These are phyloP conservation scores for Rhizophora mangle DNA, from an alignment of 345 rosid species.

Conservation along the genomic window DNA sequence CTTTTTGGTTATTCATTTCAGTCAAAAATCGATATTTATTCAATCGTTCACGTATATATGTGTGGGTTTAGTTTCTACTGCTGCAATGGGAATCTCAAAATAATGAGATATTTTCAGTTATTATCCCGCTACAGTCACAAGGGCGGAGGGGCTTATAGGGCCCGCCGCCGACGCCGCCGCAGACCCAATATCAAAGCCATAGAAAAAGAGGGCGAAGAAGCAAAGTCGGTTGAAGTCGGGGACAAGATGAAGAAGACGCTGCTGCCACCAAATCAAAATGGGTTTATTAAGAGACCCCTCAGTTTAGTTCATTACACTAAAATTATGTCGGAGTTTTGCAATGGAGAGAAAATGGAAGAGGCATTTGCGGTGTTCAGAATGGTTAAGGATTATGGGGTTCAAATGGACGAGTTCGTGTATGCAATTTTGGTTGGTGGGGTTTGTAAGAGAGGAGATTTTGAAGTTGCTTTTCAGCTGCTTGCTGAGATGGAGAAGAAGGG, in stretches of 20 bases:
- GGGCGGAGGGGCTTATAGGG: neutral
- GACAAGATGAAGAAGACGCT: slow-evolving; percentile 45
- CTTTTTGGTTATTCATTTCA: no score
- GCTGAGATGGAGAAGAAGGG: slow-evolving; percentile 72
- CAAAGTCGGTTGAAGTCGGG: slow-evolving; percentile 51
- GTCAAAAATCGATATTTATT: no score
- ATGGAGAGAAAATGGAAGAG: slow-evolving; percentile 54
- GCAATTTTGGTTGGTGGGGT: slow-evolving; percentile 71
- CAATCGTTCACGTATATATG: neutral
- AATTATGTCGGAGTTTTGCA: slow-evolving; percentile 58
- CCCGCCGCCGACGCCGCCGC: neutral
- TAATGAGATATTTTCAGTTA: neutral
- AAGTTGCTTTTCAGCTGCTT: slow-evolving; percentile 43
- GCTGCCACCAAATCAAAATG: slow-evolving; percentile 20
- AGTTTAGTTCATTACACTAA: slow-evolving; percentile 56
- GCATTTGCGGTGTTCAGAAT: slow-evolving; percentile 53
- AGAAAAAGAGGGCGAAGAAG: slow-evolving; percentile 29
- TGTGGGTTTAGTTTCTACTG: neutral
- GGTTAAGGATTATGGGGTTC: slow-evolving; percentile 46
- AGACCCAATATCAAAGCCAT: neutral
- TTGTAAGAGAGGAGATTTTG: slow-evolving; percentile 56
- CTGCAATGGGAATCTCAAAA: neutral
- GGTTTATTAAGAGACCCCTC: slow-evolving; percentile 37
- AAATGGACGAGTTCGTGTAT: slow-evolving; percentile 62
- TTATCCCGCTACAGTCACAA: neutral